These are phyloP conservation scores for Aspergillus neoniger DNA, from an alignment of 2,329 filamentous ascomycete genomes.

Conservation along the genomic window DNA sequence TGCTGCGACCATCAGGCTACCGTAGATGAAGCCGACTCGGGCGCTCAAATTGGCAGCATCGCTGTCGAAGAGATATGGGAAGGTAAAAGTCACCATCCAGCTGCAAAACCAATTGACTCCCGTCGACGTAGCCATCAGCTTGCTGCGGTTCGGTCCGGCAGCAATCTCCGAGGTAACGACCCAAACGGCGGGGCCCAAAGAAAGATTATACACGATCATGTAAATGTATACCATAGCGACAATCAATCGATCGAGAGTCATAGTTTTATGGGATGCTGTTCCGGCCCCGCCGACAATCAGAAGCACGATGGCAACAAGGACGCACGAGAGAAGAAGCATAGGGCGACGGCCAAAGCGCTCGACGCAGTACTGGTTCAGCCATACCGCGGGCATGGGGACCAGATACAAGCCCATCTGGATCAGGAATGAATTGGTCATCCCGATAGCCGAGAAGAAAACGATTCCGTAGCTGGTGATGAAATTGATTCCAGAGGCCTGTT, in stretches of 20 bases:
- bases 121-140: conserved; percentile 14
- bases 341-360: conserved; percentile 4
- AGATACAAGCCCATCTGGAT: conserved; percentile 7
- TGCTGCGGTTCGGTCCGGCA: conserved; percentile 11
- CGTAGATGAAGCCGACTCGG: conserved; percentile 34
- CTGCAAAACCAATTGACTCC: conserved; percentile 12
- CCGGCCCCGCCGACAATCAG: conserved; percentile 3
- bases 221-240: conserved; percentile 17
- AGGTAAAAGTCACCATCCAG: conserved; percentile 16
- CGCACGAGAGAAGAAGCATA: conserved; percentile 1
- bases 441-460: conserved; percentile 1
- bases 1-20: conserved; percentile 22
- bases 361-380: conserved; percentile 5
- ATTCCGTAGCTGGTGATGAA: conserved; percentile 6
- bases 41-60: conserved; percentile 27
- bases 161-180: conserved; percentile 15
- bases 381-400: conserved; percentile 2
- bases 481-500: conserved; percentile 4
- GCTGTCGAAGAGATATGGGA: conserved; percentile 16
- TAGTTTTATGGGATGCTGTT: neutral
- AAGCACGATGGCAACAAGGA: neutral
- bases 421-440: neutral
- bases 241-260: conserved; percentile 8
- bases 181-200: conserved; percentile 14
- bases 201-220: conserved; percentile 16